phyloP scores from a whole-genome alignment of 805 yeast species.

The Hanseniaspora taiwanica region DNA sequence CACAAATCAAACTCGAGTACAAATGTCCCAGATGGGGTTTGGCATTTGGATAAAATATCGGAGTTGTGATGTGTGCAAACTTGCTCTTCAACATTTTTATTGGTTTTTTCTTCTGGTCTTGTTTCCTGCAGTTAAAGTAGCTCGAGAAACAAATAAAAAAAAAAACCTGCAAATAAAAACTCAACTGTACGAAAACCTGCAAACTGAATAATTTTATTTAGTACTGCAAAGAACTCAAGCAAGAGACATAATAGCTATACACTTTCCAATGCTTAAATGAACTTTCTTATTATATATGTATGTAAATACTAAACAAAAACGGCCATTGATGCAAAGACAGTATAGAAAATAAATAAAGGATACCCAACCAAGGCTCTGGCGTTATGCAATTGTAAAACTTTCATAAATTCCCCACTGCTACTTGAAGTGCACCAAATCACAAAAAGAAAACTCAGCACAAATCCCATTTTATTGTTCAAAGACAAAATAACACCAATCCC shows the following conservation, averaged over 20 bases:
- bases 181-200: neutral
- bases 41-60: conserved; percentile 94
- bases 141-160: neutral
- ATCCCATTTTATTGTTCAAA: conserved; percentile 66
- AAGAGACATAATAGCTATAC: neutral
- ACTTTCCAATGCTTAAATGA: neutral
- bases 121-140: neutral
- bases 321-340: conserved; percentile 92
- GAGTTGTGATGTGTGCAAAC: conserved; percentile 58
- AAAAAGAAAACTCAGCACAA: conserved; percentile 47
- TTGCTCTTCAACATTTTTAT: neutral
- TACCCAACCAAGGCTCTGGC: conserved; percentile 88
- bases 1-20: conserved; percentile 76
- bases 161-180: neutral
- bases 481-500: conserved; percentile 62
- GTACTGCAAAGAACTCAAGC: neutral
- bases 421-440: conserved; percentile 88
- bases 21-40: conserved; percentile 88
- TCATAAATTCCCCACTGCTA: conserved; percentile 84
- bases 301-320: conserved; percentile 41
- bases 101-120: neutral
- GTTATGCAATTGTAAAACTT: conserved; percentile 68
- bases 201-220: neutral
- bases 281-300: neutral
- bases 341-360: conserved; percentile 82